These are phyloP conservation scores for Xerocomus potaroensis DNA, from an alignment of 768 basidiomycete species.

Conservation along the genomic window DNA sequence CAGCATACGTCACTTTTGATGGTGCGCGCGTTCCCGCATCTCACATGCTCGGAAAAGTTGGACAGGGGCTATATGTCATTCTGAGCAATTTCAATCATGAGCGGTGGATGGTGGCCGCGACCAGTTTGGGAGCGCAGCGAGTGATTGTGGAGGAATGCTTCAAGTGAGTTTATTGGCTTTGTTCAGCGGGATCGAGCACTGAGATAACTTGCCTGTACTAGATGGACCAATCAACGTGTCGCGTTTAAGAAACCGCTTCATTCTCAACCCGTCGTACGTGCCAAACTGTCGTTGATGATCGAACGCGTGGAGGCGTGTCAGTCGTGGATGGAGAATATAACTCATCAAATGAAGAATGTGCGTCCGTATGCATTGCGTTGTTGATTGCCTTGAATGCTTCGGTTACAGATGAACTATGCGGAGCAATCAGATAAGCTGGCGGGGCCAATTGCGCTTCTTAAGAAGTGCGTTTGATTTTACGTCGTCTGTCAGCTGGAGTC, in stretches of 20 bases:
- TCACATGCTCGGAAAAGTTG: slow-evolving; percentile 84
- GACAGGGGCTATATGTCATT: slow-evolving; percentile 79
- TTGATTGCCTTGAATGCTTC: neutral
- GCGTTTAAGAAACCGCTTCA: slow-evolving; percentile 88
- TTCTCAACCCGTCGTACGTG: slow-evolving; percentile 80
- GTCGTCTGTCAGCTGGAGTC: neutral
- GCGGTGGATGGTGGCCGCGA: slow-evolving; percentile 80
- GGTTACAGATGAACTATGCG: slow-evolving; percentile 71
- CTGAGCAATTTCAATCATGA: slow-evolving; percentile 89
- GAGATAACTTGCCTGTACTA: slow-evolving; percentile 27
- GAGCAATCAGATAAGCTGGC: slow-evolving; percentile 84
- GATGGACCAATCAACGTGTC: slow-evolving; percentile 85
- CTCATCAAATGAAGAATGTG: slow-evolving; percentile 90
- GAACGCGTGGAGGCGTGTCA: slow-evolving; percentile 82
- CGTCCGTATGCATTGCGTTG: slow-evolving; percentile 11
- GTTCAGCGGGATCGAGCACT: neutral
- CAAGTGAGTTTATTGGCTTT: slow-evolving; percentile 44
- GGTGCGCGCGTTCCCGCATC: slow-evolving; percentile 78
- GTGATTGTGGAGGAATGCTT: slow-evolving; percentile 85
- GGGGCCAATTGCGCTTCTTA: slow-evolving; percentile 84
- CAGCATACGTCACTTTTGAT: slow-evolving; percentile 80
- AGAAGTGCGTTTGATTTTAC: slow-evolving; percentile 54
- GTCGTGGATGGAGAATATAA: slow-evolving; percentile 86
- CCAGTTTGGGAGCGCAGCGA: slow-evolving; percentile 71
- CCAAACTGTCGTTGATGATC: slow-evolving; percentile 88